Evolutionary conservation across 805 yeast species (phyloP).

Genomic region (Ogataea allantospora): DNA sequence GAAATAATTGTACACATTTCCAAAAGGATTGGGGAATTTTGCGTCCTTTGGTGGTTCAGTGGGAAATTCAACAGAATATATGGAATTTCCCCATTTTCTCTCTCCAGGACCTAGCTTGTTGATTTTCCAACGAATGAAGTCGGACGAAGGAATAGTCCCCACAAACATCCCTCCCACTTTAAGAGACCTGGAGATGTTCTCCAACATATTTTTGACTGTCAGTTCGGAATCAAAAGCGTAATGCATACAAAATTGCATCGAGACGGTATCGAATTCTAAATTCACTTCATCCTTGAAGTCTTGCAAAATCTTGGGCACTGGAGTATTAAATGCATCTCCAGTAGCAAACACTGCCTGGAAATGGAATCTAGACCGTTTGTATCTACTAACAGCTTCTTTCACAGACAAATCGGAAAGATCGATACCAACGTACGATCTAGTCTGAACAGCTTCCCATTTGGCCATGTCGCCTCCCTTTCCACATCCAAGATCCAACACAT

Average conservation of each 20-base stretch:
- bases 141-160: constrained; percentile 94
- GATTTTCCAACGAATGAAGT: constrained; percentile 69
- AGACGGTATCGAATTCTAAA: constrained; percentile 84
- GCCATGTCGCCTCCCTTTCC: constrained; percentile 98
- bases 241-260: constrained; percentile 90
- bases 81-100: constrained; percentile 77
- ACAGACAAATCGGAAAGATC: constrained; percentile 91
- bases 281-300: constrained; percentile 61
- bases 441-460: constrained; percentile 76
- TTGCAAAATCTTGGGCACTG: constrained; percentile 63
- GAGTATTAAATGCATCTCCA: constrained; percentile 83
- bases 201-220: constrained; percentile 68
- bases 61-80: constrained; percentile 81
- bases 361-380: constrained; percentile 46
- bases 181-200: constrained; percentile 73
- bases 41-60: constrained; percentile 74
- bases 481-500: constrained; percentile 85
- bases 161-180: constrained; percentile 83
- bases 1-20: constrained; percentile 78
- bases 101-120: constrained; percentile 49
- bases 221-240: constrained; percentile 89
- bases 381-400: constrained; percentile 78
- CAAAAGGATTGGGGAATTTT: constrained; percentile 71
- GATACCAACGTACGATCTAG: constrained; percentile 80
- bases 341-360: constrained; percentile 72